Base-by-base conservation (phyloP, 371 early-diverging fungal species). In the Mucor sp. region DNA sequence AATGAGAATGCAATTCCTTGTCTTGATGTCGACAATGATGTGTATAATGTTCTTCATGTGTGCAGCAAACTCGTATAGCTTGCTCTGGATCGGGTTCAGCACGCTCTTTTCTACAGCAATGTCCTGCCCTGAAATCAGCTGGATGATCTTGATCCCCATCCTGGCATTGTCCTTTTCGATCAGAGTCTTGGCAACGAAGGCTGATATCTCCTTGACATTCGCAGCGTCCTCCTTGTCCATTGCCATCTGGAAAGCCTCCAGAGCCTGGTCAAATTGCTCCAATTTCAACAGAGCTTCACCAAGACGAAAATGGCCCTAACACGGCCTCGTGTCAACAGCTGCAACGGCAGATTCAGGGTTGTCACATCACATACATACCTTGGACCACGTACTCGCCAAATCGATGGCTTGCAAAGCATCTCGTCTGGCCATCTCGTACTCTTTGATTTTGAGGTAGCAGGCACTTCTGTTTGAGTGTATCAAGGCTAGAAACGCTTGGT, bases 11-110 rank as follows among this genome's bases (percentile, higher is more conserved):
- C 92, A 93, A 56, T 92, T 81, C 60, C 84, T 84, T 28, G 86
- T 82, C 9, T 78, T 76, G 19, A 63, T 71, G 74, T 94, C 92
- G 15, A 82, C 94, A 6, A 95, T 75, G 17, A 93, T 61, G 74
- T 95, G 93, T 25, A 94, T 86, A 63, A 88, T 91, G 74, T 96
- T 96, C 47, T 86, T 87, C 94, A 96, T 93, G 23, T 87, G 86
- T 4, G 78, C 69, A 4, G 95, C 95, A 72, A 89, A 92, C 57
- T 89, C 90, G 70, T 87, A 91, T 21, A 96, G 80, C 58, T 87
- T 71, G 53, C 81, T 86, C 61, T 93, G 91, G 41, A 96, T 88
- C 17, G 93, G 94, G 60, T 84, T 87, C 58, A 77, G 75, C 43
- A 77, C 69, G 35, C 70, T 69, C 19, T 75, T 76, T 56, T 65